These are phyloP conservation scores for Pseudopyricularia cyperi DNA, from an alignment of 2,329 filamentous ascomycete genomes.

Conservation along the genomic window DNA sequence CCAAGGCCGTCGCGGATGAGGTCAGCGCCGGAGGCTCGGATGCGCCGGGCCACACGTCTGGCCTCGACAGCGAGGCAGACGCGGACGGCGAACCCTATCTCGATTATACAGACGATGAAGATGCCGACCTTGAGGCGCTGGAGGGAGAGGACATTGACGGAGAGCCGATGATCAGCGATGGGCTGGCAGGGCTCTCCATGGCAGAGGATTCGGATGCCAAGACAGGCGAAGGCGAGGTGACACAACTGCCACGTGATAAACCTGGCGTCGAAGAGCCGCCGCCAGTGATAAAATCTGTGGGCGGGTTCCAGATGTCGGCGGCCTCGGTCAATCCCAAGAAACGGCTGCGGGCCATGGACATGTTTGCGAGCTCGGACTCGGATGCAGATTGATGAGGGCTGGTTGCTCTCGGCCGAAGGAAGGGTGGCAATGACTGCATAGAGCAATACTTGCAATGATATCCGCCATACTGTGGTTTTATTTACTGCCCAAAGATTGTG, in stretches of 20 bases:
- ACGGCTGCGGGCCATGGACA: conserved; percentile 68
- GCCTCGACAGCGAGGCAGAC: not conserved
- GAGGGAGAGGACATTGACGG: conserved; percentile 29
- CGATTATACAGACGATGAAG: conserved; percentile 28
- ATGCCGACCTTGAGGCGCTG: conserved; percentile 34
- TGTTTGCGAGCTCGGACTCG: conserved; percentile 66
- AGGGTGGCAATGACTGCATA: too few species aligned
- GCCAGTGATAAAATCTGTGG: conserved; percentile 5
- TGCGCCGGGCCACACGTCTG: not conserved
- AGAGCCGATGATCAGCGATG: conserved; percentile 31
- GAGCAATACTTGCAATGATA: too few species aligned
- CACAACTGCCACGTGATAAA: not conserved
- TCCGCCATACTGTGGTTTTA: too few species aligned
- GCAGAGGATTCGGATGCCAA: conserved; percentile 10
- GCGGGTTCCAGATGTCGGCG: conserved; percentile 12
- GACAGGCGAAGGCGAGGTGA: conserved; percentile 3
- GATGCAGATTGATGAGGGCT: conserved; percentile 15
- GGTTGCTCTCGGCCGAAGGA: not conserved
- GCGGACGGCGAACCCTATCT: conserved; percentile 18
- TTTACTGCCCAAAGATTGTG: too few species aligned
- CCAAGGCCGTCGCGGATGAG: conserved; percentile 17
- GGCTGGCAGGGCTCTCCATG: conserved; percentile 30
- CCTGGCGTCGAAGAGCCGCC: not conserved
- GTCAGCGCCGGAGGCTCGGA: not conserved
- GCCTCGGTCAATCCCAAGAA: conserved; percentile 26